Percentiles rank a stretch among this genome's conserved stretches.
These are phyloP conservation scores for Puccinia novopanici DNA, from an alignment of 1,284 basidiomycete species.

Conservation along the genomic window DNA sequence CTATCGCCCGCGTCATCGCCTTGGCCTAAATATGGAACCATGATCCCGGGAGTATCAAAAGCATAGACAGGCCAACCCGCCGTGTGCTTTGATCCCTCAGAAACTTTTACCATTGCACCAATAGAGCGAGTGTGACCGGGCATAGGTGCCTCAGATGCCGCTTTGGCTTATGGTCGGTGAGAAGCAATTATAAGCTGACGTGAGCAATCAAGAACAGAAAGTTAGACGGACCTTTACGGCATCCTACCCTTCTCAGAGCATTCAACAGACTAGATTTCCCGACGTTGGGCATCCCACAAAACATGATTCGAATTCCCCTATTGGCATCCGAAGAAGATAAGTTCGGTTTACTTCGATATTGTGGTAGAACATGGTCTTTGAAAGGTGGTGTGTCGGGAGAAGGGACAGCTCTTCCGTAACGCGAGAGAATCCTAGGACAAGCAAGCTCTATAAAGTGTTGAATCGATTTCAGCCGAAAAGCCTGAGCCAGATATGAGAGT, in stretches of 20 bases:
- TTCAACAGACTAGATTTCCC: slow-evolving; percentile 95
- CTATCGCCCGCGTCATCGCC: slow-evolving; percentile 81
- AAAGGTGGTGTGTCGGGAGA: neutral
- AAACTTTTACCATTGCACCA: slow-evolving; percentile 62
- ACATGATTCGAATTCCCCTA: slow-evolving; percentile 78
- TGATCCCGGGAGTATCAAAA: slow-evolving; percentile 93
- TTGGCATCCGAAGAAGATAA: neutral
- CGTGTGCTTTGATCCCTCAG: slow-evolving; percentile 81
- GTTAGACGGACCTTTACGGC: slow-evolving; percentile 69
- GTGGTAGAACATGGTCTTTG: neutral
- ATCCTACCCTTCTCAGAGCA: slow-evolving; percentile 82
- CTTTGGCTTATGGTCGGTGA: slow-evolving; percentile 67
- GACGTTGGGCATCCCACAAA: slow-evolving; percentile 97
- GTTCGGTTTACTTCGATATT: neutral
- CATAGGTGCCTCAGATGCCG: slow-evolving; percentile 81
- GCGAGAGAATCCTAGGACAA: slow-evolving; percentile 24
- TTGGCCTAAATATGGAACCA: slow-evolving; percentile 91
- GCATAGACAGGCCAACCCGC: slow-evolving; percentile 79
- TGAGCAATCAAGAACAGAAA: slow-evolving; percentile 27
- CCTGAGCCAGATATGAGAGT: neutral
- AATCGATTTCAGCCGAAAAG: neutral
- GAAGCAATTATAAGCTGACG: slow-evolving; percentile 42
- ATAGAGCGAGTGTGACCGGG: slow-evolving; percentile 77
- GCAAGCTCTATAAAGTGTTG: slow-evolving; percentile 27
- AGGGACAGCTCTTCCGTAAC: slow-evolving; percentile 10